Base-by-base conservation (phyloP, 2,329 filamentous ascomycete genomes). In the Talaromyces atroroseus region DNA sequence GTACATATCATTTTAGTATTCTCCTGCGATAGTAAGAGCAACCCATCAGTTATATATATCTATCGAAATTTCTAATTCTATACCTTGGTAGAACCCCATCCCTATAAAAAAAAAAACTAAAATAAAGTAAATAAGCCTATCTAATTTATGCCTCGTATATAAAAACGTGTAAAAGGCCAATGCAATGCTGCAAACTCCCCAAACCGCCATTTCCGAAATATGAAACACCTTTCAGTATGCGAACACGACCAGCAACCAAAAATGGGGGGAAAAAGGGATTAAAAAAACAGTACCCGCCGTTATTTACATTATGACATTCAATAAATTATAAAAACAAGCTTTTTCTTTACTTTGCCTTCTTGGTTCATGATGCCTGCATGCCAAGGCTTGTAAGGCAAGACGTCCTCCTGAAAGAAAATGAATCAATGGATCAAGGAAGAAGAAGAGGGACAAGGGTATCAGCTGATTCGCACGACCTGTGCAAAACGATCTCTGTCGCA, bases 191-290 rank as follows among this genome's bases (percentile, higher is more conserved):
- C 40, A 32, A 53, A 53, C 51, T 52, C 51, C 51, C 46, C 52
- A 54, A 54, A 10, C 44, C 45, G 34, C 44, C 32, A 23, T 54
- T 46, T 49, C 52, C 52, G 26, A 54, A 54, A 48, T 40, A 42
- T 44, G 45, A 54, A 34, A 54, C 52, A 54, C 52, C 52, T 48
- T 42, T 40, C 45, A 49, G 21, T 54, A 54, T 54, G 52, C 52
- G 45, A 54, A 40, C 46, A 48, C 14, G 8, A 3, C 32, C 10
- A 47, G 44, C 11, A 23, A 24, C 20, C 4, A 48, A 26, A 26
- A 8, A 38, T 12, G 16, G 8, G 32, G 26, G 14, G 10, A 24
- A 44, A 21, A 12, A 34, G 16, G n/a, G 10, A 44, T 5, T 14
- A 23, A 23, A 21, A 44, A 8, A 20, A 18, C 1, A 21, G 40